Evolutionary conservation across 2,329 filamentous ascomycete species (phyloP), one percentile per base, ranked within the genome.

Genomic region (Botrytis byssoidea): DNA sequence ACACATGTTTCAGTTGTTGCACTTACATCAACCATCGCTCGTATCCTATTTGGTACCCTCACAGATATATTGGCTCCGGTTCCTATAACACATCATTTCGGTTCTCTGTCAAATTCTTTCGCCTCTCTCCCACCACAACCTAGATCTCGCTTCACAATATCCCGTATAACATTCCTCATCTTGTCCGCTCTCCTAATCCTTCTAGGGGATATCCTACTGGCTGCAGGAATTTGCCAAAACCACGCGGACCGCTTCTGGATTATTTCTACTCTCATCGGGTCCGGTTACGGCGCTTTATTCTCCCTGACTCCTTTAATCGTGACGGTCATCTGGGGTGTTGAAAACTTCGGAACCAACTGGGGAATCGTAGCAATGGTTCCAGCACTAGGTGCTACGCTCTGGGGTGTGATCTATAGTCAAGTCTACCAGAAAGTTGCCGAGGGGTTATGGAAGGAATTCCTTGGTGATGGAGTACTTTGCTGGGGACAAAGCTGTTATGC

Each of bases 311-410:
- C 96, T 3, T 95, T 98, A 77, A 93, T 98, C 73, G 92, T 98
- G 78, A 94, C 91, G n/a, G 94, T 98, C 16, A 95, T 99, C 64
- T 99, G 96, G 96, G 96, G 96, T 40, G 94, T 97, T 0, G 95
- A 98, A 85, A 99, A 98, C 82, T 98, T 99, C 81, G 96, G 94
- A 74, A 99, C 96, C 0, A 98, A 99, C 79, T 99, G 95, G 90
- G 96, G 96, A 16, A 95, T 98, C 75, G 90, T 98, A 12, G 94
- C 95, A 60, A 96, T 97, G 86, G 91, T 95, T 73, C 96, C 96
- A 4, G 96, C 96, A 0, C 83, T 92, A 0, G 96, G 95, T 0
- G 94, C 95, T 0, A 94, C 94, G 0, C 87, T 97, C 46, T 99
- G 95, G 94, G 94, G 95, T 0, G 82, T 96, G 0, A 85, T 98